phyloP scores from a whole-genome alignment of 2,329 filamentous ascomycete genomes.

The Mycogone perniciosa region DNA sequence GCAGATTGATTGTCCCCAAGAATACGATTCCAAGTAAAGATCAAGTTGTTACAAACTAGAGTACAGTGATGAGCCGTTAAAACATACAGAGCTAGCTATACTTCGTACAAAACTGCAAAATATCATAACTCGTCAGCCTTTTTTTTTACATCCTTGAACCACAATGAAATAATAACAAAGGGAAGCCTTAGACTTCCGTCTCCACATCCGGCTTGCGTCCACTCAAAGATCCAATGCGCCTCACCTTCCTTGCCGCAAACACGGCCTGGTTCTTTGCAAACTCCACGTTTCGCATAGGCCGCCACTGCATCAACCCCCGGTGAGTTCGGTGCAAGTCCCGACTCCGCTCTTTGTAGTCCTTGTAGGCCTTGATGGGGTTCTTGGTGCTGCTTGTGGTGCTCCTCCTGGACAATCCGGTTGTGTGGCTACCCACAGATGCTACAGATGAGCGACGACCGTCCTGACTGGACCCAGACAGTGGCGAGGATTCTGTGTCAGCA shows the following conservation, averaged over 20 bases:
- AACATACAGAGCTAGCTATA: too few relatives aligned
- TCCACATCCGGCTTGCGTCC: conserved; percentile 85
- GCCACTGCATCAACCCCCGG: conserved; percentile 91
- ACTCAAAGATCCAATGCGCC: conserved; percentile 68
- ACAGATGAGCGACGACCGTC: too few relatives aligned
- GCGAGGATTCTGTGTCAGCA: conserved; percentile 31
- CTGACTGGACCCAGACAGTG: neutral
- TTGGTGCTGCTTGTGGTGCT: conserved; percentile 32
- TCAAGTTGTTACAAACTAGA: too few relatives aligned
- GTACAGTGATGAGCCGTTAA: too few relatives aligned
- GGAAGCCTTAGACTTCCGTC: conserved; percentile 57
- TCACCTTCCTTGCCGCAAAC: conserved; percentile 68
- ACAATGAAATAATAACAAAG: neutral
- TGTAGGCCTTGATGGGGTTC: conserved; percentile 52
- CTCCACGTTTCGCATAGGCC: conserved; percentile 73
- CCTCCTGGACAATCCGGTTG: conserved; percentile 23
- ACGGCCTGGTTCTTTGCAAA: conserved; percentile 87
- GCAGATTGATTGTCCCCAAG: too few relatives aligned
- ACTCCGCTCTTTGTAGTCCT: conserved; percentile 60
- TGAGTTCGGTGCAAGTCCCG: conserved; percentile 79
- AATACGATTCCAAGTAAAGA: too few relatives aligned
- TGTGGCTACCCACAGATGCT: conserved; percentile 22
- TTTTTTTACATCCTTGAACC: neutral
- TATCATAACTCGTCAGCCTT: too few relatives aligned
- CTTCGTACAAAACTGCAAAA: too few relatives aligned